These are phyloP conservation scores for Epichloe bromicola DNA, from an alignment of 2,329 filamentous ascomycete genomes.

Conservation along the genomic window DNA sequence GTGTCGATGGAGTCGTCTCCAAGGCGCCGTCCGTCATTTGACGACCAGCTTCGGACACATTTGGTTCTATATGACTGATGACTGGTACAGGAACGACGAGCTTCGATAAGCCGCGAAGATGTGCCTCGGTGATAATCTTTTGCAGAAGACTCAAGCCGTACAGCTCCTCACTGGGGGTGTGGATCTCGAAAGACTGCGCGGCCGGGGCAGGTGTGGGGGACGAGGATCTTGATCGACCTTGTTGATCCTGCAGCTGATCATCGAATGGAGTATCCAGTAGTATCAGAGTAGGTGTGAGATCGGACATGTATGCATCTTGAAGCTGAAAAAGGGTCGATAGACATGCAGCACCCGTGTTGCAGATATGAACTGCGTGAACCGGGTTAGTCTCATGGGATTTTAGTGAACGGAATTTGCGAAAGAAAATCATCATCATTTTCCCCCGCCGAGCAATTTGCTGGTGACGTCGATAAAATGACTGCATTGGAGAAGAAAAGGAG, in stretches of 20 bases:
- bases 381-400: conserved; percentile 10
- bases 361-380: conserved; percentile 35
- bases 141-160: conserved; percentile 44
- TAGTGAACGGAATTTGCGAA: background rate
- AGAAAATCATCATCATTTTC: too few species aligned
- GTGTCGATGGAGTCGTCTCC: conserved; percentile 18
- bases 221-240: conserved; percentile 23
- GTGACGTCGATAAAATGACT: too few species aligned
- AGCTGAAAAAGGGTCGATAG: conserved; percentile 39
- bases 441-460: too few species aligned
- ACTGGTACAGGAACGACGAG: conserved; percentile 44
- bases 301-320: conserved; percentile 37
- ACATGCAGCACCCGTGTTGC: conserved; percentile 39
- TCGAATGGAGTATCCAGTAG: conserved; percentile 43
- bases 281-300: conserved; percentile 43
- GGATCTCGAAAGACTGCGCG: conserved; percentile 24
- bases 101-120: conserved; percentile 41
- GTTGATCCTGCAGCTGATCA: conserved; percentile 28
- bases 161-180: conserved; percentile 33
- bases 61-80: conserved; percentile 27
- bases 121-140: conserved; percentile 44
- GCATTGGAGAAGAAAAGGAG: background rate
- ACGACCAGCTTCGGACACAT: conserved; percentile 14
- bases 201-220: conserved; percentile 30
- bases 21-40: conserved; percentile 25